These are phyloP conservation scores for Closterium sp. DNA, from an alignment of 139 green algal species.

Conservation along the genomic window DNA sequence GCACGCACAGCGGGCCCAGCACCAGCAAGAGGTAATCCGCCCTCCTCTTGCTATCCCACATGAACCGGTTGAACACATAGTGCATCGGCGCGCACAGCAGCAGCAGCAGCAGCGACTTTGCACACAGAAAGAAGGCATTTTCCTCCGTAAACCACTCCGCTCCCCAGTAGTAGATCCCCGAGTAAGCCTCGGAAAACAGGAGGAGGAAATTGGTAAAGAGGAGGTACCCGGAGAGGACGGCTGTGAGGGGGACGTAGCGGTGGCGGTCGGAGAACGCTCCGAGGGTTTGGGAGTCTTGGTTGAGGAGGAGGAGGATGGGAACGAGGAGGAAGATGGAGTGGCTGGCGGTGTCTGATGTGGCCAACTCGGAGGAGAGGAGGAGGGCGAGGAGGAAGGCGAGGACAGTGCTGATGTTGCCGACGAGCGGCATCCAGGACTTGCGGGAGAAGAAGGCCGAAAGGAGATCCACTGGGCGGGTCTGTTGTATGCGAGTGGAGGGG, in stretches of 20 bases:
- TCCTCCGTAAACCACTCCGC: not conserved
- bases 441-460: not conserved
- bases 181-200: slow-evolving; percentile 8
- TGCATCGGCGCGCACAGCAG: slow-evolving; percentile 55
- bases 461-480: not conserved
- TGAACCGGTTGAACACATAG: slow-evolving; percentile 56
- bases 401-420: slow-evolving; percentile 76
- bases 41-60: slow-evolving; percentile 60
- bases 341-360: slow-evolving; percentile 40
- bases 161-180: not conserved
- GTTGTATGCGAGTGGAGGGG: not conserved
- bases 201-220: not conserved
- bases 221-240: slow-evolving; percentile 34
- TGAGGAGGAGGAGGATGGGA: slow-evolving; percentile 57
- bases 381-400: slow-evolving; percentile 70
- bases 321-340: slow-evolving; percentile 49
- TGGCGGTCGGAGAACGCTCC: slow-evolving; percentile 37
- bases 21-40: slow-evolving; percentile 54
- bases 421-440: slow-evolving; percentile 71
- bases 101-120: slow-evolving; percentile 32
- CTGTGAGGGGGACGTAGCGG: slow-evolving; percentile 51
- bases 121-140: not conserved
- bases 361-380: slow-evolving; percentile 61
- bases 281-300: slow-evolving; percentile 47
- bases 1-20: slow-evolving; percentile 62